Base-by-base conservation (phyloP, 768 basidiomycete species). In the Naganishia vaughanmartiniae region DNA sequence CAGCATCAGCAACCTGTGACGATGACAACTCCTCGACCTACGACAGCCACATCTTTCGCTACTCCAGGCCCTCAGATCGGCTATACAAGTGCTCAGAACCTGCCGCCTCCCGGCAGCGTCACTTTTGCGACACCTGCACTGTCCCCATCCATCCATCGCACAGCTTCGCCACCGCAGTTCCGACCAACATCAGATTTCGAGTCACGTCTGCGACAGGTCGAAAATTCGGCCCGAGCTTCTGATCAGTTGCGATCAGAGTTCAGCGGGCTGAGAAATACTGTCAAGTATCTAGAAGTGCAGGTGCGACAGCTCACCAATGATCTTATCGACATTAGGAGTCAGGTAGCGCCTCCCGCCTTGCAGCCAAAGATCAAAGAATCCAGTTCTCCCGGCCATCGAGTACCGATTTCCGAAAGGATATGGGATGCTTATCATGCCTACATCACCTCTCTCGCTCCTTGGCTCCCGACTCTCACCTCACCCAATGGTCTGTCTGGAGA, bases 391-490 rank as follows among this genome's bases (percentile, higher is more conserved):
- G 60, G 60, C 21, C 39, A 46, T 15, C 39, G 54, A n/a, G 57
- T 72, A 4, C 46, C 67, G 12, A 42, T 72, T 17, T 72, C 71
- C 24, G 71, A 72, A 45, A 31, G 60, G 56, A 63, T 34, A 24
- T 67, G 66, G 71, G 71, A 72, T 26, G 71, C 65, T 9, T 72
- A 72, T 42, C 71, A 58, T 30, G 57, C 71, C 6, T 72, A 72
- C 42, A 69, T 72, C 26, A 53, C 56, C 2, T 63, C 71, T 28
- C 67, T 72, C 2, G 54, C 58, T 6, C 71, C 71, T 0, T 72
- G 71, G 71, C 54, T 72, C 0, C 34, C 58, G n/a, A 69, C 48
- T 17, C 46, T 72, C 21, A 54, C 67, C 10, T 34, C 36, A 12
- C 57, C 58, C 45, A 60, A 48, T 30, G 67, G 67, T 9, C 42